These are phyloP conservation scores for Amaranthus tricolor DNA, from an alignment of 179 eudicot genomes.

Conservation along the genomic window DNA sequence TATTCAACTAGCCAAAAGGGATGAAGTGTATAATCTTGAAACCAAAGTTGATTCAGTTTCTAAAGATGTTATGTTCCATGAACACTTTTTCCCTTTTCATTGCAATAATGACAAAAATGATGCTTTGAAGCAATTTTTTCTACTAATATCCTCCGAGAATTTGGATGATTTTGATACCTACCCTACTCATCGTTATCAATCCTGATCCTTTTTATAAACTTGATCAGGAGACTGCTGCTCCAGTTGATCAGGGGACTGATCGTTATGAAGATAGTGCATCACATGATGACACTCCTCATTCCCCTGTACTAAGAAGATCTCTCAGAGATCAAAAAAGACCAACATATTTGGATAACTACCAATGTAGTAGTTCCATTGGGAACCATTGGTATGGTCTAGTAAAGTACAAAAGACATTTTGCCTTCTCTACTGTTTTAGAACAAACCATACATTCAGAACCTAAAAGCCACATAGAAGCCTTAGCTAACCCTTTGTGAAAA, in stretches of 20 bases:
- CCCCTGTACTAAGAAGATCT: too few species aligned
- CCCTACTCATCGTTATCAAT: too few species aligned
- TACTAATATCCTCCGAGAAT: neutral
- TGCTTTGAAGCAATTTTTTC: neutral
- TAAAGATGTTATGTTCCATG: neutral
- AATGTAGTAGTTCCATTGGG: too few species aligned
- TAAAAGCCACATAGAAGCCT: too few species aligned
- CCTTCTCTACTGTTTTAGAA: accelerated
- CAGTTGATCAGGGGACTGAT: too few species aligned
- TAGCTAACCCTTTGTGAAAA: neutral
- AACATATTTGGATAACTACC: too few species aligned
- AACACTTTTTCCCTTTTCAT: neutral
- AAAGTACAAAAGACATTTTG: neutral
- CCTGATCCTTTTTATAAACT: too few species aligned
- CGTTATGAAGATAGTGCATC: too few species aligned
- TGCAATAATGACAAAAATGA: neutral
- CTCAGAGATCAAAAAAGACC: too few species aligned
- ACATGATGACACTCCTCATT: too few species aligned
- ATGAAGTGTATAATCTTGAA: neutral
- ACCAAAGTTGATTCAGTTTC: neutral
- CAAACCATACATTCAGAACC: neutral
- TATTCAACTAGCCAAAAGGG: neutral
- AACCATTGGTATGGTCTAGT: neutral
- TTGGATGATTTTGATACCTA: too few species aligned
- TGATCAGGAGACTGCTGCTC: too few species aligned